A percentile compares a stretch with the other conserved stretches of the same genome.
Evolutionary conservation across 1,284 basidiomycete species (phyloP).

Genomic region (Trametes sp.): DNA sequence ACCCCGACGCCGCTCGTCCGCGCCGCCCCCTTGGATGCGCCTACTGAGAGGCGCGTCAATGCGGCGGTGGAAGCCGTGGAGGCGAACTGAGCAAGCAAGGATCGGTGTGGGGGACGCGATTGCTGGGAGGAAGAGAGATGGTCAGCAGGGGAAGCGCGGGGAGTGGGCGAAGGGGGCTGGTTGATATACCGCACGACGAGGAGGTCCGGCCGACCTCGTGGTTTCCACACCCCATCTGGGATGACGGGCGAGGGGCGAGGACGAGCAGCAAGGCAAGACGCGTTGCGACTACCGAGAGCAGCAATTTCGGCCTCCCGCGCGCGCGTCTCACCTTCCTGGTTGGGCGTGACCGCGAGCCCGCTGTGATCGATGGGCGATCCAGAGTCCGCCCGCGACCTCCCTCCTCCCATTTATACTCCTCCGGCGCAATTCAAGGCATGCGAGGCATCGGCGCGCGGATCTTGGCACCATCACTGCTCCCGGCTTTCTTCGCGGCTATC

Average conservation of each 20-base stretch:
- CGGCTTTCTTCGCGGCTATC: background rate
- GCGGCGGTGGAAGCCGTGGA: conserved; percentile 9
- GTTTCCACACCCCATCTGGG: conserved; percentile 16
- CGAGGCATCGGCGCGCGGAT: conserved; percentile 5
- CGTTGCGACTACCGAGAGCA: conserved; percentile 13
- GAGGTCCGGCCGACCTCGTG: conserved; percentile 27
- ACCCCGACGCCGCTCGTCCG: background rate
- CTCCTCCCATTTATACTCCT: background rate
- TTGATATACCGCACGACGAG: conserved; percentile 26
- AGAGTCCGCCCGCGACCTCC: conserved; percentile 1
- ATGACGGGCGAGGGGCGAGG: conserved; percentile 16
- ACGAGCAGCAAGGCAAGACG: conserved; percentile 4
- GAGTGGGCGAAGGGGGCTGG: conserved; percentile 6
- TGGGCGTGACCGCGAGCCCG: conserved; percentile 17
- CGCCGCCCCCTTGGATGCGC: background rate
- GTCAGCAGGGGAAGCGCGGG: background rate
- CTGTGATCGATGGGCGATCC: conserved; percentile 25
- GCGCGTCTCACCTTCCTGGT: conserved; percentile 10
- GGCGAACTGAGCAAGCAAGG: conserved; percentile 10
- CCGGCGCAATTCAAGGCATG: background rate
- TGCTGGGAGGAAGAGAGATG: background rate
- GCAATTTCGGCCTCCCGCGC: conserved; percentile 13
- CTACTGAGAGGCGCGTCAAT: background rate
- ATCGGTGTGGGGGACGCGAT: background rate
- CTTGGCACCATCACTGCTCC: conserved; percentile 10